These are phyloP conservation scores for Blastobotrys petasosporus DNA, from an alignment of 1,139 yeast species.

Conservation along the genomic window DNA sequence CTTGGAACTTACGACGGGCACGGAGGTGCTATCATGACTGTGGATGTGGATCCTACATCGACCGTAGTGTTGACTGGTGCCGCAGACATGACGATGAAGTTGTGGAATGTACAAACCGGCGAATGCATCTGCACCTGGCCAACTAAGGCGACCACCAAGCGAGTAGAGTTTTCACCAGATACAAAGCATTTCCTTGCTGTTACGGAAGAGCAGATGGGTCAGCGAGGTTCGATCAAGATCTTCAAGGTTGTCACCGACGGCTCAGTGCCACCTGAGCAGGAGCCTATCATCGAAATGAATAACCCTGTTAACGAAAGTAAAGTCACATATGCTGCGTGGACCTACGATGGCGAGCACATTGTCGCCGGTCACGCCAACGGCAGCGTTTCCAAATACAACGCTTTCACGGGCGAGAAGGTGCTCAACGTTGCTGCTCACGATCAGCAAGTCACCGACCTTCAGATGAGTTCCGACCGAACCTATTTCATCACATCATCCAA, in stretches of 20 bases:
- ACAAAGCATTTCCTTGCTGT: constrained; percentile 66
- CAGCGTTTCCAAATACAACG: constrained; percentile 70
- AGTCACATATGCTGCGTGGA: constrained; percentile 86
- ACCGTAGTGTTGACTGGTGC: constrained; percentile 78
- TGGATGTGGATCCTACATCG: constrained; percentile 71
- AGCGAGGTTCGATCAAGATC: constrained; percentile 68
- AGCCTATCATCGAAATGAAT: constrained; percentile 55
- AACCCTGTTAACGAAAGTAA: constrained; percentile 53
- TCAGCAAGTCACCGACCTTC: constrained; percentile 74
- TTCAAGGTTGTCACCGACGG: constrained; percentile 52
- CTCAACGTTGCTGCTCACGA: constrained; percentile 63
- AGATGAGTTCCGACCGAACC: constrained; percentile 78
- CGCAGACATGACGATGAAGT: constrained; percentile 79
- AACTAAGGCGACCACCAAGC: constrained; percentile 78
- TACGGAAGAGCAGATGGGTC: constrained; percentile 92
- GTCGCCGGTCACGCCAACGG: constrained; percentile 91
- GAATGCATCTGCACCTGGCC: constrained; percentile 69
- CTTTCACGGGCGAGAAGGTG: constrained; percentile 64
- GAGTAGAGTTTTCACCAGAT: constrained; percentile 80
- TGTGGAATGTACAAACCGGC: constrained; percentile 83
- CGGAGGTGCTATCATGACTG: constrained; percentile 92
- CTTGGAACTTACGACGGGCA: constrained; percentile 89
- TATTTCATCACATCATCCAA: constrained; percentile 91
- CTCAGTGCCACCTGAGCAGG: constrained; percentile 33
- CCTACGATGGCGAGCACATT: constrained; percentile 66